Conservation (phyloP, 75 land plant genomes). For the Selaginella tamariscina region DNA sequence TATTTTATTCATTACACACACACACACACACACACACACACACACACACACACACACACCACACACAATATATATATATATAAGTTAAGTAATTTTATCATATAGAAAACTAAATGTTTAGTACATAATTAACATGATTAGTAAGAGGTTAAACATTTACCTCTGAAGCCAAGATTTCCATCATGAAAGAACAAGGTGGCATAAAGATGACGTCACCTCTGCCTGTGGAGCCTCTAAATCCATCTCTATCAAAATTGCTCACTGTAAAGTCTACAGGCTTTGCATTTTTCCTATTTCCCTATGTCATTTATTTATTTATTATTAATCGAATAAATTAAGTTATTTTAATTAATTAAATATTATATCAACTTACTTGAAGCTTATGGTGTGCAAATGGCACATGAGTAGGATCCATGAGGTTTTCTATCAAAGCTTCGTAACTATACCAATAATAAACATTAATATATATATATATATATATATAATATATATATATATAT, state of each 20-base stretch:
- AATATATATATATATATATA: neutral
- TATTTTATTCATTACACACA: too few species aligned
- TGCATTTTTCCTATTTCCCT: constrained; percentile 50
- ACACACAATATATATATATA: too few species aligned
- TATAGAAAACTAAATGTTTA: too few species aligned
- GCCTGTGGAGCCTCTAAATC: constrained; percentile 38
- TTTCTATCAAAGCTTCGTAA: constrained; percentile 77
- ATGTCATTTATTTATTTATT: too few species aligned
- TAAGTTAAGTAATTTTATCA: too few species aligned
- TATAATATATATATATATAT: neutral
- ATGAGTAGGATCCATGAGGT: constrained; percentile 93
- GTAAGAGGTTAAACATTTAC: neutral
- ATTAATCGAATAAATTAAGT: constrained; percentile 1
- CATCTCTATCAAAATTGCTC: constrained; percentile 26
- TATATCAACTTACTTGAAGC: constrained; percentile 32
- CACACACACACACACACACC: too few species aligned
- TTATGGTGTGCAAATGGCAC: constrained; percentile 85
- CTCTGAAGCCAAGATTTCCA: too few species aligned
- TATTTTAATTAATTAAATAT: neutral
- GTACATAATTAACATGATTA: constrained; percentile 9
- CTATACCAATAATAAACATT: constrained; percentile 28
- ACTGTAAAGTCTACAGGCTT: constrained; percentile 38
- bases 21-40: too few species aligned
- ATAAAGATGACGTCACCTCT: constrained; percentile 24
- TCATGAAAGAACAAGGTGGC: constrained; percentile 38